A percentile compares a stretch with the other conserved stretches of the same genome.
These are phyloP conservation scores for Arxiozyma slooffiae DNA, from an alignment of 1,139 yeast species.

Conservation along the genomic window DNA sequence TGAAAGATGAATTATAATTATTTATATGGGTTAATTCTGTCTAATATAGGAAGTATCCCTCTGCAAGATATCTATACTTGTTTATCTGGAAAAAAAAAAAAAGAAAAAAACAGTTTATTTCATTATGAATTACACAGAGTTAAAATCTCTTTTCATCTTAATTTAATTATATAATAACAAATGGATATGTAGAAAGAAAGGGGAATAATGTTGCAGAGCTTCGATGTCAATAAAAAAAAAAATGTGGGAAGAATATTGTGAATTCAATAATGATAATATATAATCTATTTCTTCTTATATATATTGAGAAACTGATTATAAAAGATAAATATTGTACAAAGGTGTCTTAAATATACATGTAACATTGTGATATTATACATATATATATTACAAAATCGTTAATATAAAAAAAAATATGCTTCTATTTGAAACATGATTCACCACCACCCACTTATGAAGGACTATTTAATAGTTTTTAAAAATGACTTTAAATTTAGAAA, in stretches of 20 bases:
- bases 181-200: conserved; percentile 14
- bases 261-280: conserved; percentile 11
- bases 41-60: too few relatives aligned
- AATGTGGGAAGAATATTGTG: conserved; percentile 18
- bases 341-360: conserved; percentile 15
- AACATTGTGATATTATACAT: conserved; percentile 16
- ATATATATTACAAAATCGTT: conserved; percentile 14
- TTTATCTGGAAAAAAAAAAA: neutral
- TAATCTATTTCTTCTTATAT: conserved; percentile 7
- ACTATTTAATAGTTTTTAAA: conserved; percentile 5
- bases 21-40: too few relatives aligned
- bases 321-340: conserved; percentile 11
- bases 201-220: too few relatives aligned
- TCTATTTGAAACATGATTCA: conserved; percentile 16
- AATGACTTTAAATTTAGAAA: conserved; percentile 1
- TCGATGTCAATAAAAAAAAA: conserved; percentile 18
- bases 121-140: too few relatives aligned
- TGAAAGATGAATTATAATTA: conserved; percentile 1
- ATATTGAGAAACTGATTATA: conserved; percentile 12
- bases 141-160: too few relatives aligned
- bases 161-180: conserved; percentile 10
- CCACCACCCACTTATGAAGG: too few relatives aligned
- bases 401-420: conserved; percentile 15
- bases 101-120: neutral
- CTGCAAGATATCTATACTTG: neutral